Conservation (phyloP, 768 basidiomycete species). For the Boletus tomentosulus region DNA sequence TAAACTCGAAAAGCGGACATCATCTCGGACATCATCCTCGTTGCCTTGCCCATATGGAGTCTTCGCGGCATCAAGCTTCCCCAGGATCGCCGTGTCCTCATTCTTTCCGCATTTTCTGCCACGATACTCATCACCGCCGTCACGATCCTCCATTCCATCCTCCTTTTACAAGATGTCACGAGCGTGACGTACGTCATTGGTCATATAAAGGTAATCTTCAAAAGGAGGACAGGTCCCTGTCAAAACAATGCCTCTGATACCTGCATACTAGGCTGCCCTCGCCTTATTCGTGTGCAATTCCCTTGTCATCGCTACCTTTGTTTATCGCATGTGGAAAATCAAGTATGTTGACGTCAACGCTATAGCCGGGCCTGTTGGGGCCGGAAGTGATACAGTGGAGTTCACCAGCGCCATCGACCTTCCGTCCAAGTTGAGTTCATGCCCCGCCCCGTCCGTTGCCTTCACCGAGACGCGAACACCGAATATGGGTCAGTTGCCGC, state of each 20-base stretch:
- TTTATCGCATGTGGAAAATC: conserved; percentile 12
- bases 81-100: conserved; percentile 16
- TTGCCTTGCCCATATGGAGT: conserved; percentile 10
- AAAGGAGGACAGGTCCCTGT: not conserved
- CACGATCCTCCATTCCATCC: conserved; percentile 20
- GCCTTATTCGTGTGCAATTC: conserved; percentile 20
- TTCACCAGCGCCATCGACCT: conserved; percentile 18
- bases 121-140: conserved; percentile 18
- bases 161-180: conserved; percentile 12
- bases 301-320: conserved; percentile 16
- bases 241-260: not conserved
- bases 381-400: not conserved
- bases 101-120: conserved; percentile 20
- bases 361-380: not conserved
- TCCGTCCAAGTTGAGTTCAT: conserved; percentile 12
- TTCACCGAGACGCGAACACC: not conserved
- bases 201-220: conserved; percentile 20
- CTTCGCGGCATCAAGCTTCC: conserved; percentile 17
- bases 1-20: conserved; percentile 14
- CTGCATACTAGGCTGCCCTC: conserved; percentile 12
- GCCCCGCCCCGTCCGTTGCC: not conserved
- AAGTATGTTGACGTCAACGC: not conserved
- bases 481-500: not conserved
- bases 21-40: conserved; percentile 20
- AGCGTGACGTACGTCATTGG: conserved; percentile 13